Evolutionary conservation across 208 protist species (phyloP), one percentile per base, ranked within the genome.

Genomic region (Leptomonas seymouri): DNA sequence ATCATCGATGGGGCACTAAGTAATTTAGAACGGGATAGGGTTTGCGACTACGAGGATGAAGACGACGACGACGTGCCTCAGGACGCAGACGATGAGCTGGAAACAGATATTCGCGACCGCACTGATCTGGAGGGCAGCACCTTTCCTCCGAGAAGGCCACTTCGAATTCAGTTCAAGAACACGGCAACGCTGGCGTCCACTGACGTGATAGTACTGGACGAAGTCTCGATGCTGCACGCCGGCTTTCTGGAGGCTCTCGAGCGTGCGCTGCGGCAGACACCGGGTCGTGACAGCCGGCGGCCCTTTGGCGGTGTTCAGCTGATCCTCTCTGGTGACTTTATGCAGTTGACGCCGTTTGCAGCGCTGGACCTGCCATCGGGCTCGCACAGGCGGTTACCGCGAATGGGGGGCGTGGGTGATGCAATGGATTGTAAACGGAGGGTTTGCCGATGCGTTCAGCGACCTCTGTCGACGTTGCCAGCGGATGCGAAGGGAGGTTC

Each of bases 271-370:
- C 86, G 89, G 0, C 65, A 61, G 2, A 82, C 93, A 28, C 0
- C 55, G 74, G 91, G 64, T 61, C 78, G 48, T 27, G 49, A 63
- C 45, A 21, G 20, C 4, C 45, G 56, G 9, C 72, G 55, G 25
- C 86, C 94, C 7, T 98, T 98, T 72, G 96, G 96, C 28, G 96
- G 94, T 9, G 89, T 97, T 48, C 96, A 97, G 80, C 42, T 98
- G 16, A 81, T 98, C 27, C 74, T 98, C 23, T 94, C 84, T 8
- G 96, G 96, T n/a, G 96, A 98, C 67, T 98, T 98, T 69, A 82
- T 97, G 23, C 93, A 98, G 78, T 78, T 98, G 28, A 87, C 90
- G 2, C 93, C 93, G 1, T 85, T 97, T 15, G 67, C 46, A 0
- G 28, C 46, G 18, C 9, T 11, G 8, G 31, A 36, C 21, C 2